Percentiles rank a stretch among this genome's conserved stretches.
These are phyloP conservation scores for Cladosporium sp. DNA, from an alignment of 2,329 filamentous ascomycete species.

Conservation along the genomic window DNA sequence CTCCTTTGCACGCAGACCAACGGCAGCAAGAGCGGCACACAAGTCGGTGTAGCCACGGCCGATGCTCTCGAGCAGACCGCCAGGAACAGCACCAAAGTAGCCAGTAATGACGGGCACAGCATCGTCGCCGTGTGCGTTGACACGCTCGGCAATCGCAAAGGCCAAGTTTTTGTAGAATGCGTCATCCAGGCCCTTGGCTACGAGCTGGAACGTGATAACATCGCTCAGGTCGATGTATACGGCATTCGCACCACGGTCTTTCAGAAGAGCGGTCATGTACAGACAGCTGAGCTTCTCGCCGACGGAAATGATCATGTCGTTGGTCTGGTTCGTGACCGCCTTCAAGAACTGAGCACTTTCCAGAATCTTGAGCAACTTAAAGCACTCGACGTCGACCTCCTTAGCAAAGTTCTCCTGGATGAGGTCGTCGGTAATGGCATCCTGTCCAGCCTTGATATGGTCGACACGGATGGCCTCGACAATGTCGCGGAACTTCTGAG, in stretches of 20 bases:
- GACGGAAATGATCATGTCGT: constrained; percentile 79
- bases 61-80: constrained; percentile 84
- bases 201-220: constrained; percentile 60
- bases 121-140: constrained; percentile 41
- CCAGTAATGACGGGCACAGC: constrained; percentile 62
- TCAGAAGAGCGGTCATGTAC: constrained; percentile 80
- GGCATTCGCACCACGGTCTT: constrained; percentile 75
- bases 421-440: constrained; percentile 33
- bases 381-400: constrained; percentile 74
- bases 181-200: constrained; percentile 40
- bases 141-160: constrained; percentile 37
- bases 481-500: constrained; percentile 62
- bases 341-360: constrained; percentile 57
- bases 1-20: constrained; percentile 80
- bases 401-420: constrained; percentile 53
- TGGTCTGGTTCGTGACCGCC: constrained; percentile 48
- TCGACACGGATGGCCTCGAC: constrained; percentile 79
- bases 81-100: constrained; percentile 91
- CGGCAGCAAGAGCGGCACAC: constrained; percentile 85
- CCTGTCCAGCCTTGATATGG: constrained; percentile 68
- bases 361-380: constrained; percentile 70
- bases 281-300: constrained; percentile 94
- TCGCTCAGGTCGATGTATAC: constrained; percentile 89
- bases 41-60: constrained; percentile 96
- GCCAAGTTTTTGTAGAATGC: constrained; percentile 45